Evolutionary conservation across 306 rosid genomes (phyloP), one percentile per base, ranked within the genome.

Genomic region (Pyrus betulifolia): DNA sequence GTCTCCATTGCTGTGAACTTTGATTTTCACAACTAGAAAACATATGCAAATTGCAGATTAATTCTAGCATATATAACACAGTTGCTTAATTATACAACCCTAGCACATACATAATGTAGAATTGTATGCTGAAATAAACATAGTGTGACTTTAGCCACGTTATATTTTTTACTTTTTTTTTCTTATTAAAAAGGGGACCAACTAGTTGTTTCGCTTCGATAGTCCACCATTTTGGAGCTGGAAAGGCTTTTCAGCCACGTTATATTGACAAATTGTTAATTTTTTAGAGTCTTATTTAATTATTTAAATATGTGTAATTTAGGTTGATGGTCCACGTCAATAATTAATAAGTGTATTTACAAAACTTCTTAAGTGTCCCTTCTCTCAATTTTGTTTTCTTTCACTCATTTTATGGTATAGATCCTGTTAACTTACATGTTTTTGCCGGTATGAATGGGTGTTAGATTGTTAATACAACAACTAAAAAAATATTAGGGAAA

Each of bases 201-300:
- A 6, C 10, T 38, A 2, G 42, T 38, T 2, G 42, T 0, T 38
- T 38, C 9, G 2, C 2, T 6, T 0, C 10, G 0, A 1, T 0
- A 38, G 0, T 38, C 9, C 2, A 35, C 1, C 9, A 6, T 35
- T 35, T 7, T 5, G 40, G 9, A 35, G 0, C 40, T 2, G 2
- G 2, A 35, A 35, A 35, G 8, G 9, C 2, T 6, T 38, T 7
- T 38, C 7, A 6, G 0, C 9, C 42, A 38, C 42, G 2, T 42
- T 42, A 42, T 9, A 42, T 42, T 42, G 45, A 42, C 12, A 42
- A 42, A 8, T 38, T 8, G 42, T 42, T 42, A 9, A 42, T 2
- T 42, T 40, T 8, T 42, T 42, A 2, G 3, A 18, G 17, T 52
- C 2, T 11, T 52, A 18, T 15, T 14, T 52, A 52, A 52, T 5